Evolutionary conservation across 106 monocot genomes (phyloP), one percentile per base, ranked within the genome.

Genomic region (Posidonia australis): DNA sequence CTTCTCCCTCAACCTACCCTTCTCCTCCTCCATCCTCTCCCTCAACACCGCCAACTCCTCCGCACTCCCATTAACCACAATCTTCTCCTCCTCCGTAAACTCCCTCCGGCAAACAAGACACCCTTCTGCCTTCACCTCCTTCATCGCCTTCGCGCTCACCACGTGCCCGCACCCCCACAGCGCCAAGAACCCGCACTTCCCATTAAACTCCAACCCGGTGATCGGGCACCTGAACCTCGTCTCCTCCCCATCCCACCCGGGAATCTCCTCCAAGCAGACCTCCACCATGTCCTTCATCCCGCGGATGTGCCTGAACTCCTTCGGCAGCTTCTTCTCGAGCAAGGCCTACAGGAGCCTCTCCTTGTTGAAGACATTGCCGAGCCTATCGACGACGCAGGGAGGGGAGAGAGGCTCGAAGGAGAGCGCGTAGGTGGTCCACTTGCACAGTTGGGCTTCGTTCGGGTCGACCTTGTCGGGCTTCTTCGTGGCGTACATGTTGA

Each of bases 401-500:
- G 66, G 68, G 5, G 78, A 51, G 16, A 96, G 76, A 12, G 94
- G 86, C 74, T 96, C 94, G 49, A 70, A 59, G 46, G 94, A 96
- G 48, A 96, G 80, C 18, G 90, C 66, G 80, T 90, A 96, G 19
- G 86, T 84, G 46, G 94, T 96, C 86, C 86, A 96, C 59, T 68
- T 77, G 23, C 90, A 82, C 20, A 96, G 67, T 16, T 90, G 79
- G 12, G 77, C 77, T 76, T 96, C 94, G 67, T 96, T 96, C 9
- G 90, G 94, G 22, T 96, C 94, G 27, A 71, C 90, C 74, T 96
- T 96, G 81, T 96, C 94, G 72, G 94, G 90, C 62, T 96, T 96
- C 75, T 96, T 96, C 20, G 22, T 5, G 43, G 80, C 76, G 78
- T 96, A 96, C 94, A 96, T 96, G 53, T 84, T 82, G 73, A 96